phyloP scores from a whole-genome alignment of 345 rosid species.

The Balakata baccata region DNA sequence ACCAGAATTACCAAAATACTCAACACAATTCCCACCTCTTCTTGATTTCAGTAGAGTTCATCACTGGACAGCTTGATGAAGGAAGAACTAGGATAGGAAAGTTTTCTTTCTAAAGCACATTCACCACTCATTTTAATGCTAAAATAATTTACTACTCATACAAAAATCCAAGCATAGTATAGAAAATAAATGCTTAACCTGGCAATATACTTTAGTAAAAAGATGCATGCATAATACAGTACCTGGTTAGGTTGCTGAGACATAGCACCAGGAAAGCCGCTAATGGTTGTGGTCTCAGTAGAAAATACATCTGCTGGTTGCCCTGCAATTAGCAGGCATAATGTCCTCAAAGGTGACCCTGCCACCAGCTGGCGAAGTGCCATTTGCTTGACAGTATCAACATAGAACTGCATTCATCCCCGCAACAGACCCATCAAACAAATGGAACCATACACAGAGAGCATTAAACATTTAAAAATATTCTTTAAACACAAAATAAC shows the following conservation, averaged over 20 bases:
- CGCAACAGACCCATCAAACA: constrained; percentile 9
- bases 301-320: constrained; percentile 91
- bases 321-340: constrained; percentile 95
- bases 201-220: neutral
- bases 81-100: neutral
- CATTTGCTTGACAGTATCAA: constrained; percentile 93
- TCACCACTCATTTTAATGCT: neutral
- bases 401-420: constrained; percentile 67
- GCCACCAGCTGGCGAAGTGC: constrained; percentile 84
- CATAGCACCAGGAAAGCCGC: constrained; percentile 39
- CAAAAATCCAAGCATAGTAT: constrained; percentile 7
- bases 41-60: no score
- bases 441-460: neutral
- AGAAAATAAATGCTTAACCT: neutral
- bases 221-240: constrained; percentile 15
- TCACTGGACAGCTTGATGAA: no score
- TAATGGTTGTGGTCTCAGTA: constrained; percentile 29
- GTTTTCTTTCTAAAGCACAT: neutral
- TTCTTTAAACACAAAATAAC: constrained; percentile 7
- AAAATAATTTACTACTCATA: neutral
- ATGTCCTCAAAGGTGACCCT: constrained; percentile 94
- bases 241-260: constrained; percentile 65
- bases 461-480: neutral
- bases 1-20: neutral
- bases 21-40: neutral